Evolutionary conservation across 768 basidiomycete species (phyloP), one percentile per base, ranked within the genome.

Genomic region (Arthromyces matolae): DNA sequence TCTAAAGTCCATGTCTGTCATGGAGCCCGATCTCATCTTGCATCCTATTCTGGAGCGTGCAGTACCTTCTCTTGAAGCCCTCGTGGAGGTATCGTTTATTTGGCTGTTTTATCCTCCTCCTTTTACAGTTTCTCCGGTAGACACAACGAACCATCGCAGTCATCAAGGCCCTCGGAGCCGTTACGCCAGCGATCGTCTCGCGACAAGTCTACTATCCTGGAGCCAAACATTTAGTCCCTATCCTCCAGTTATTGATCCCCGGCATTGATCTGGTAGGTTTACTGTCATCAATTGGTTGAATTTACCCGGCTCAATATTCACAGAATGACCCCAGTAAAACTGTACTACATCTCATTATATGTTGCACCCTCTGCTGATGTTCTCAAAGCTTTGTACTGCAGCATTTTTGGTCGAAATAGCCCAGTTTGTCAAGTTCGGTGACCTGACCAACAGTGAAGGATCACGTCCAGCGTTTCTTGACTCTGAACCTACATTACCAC

Each of bases 11-110:
- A 82, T 93, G 82, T 80, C 81, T 47, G 65, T 84, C 35, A 82
- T 91, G 76, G 91, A 93, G 55, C 91, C 93, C 1, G 89, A 91
- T 61, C 72, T 95, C 18, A 84, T 94, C 54, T 70, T 94, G 34
- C 81, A 84, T 36, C 81, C 89, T 0, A 77, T 94, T 33, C 65
- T 94, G 50, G 90, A 94, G 62, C 75, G 91, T 45, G 89, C 89
- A 8, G 81, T 87, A 5, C 89, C 91, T 1, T 87, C 90, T 1
- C 67, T 96, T n/a, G 90, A 93, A 64, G 83, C 89, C 3, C 68
- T 94, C n/a, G 83, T 84, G 13, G 91, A 93, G 77, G 88, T 85
- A 54, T 35, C 74, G 31, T 38, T 16, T 5, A 23, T 29, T 7
- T n/a, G 9, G 18, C 22, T 13, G 4, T n/a, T 14, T 47, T 32